Base-by-base conservation (phyloP, 2,329 filamentous ascomycete genomes). In the Aaosphaeria pasadenensis region DNA sequence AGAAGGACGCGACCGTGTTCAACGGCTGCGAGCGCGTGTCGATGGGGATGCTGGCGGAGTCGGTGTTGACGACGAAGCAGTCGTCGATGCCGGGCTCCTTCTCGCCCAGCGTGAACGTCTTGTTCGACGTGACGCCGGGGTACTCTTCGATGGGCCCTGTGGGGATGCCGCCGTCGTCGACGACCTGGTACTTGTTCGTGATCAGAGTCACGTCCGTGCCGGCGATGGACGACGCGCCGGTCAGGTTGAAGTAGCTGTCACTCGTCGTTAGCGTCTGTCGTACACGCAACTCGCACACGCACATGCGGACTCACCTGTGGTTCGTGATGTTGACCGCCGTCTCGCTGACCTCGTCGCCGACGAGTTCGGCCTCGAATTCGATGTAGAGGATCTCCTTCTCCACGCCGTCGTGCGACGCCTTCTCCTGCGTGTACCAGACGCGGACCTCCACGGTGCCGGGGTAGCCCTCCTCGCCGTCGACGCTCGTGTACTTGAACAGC, bases 241-340 rank as follows among this genome's bases (percentile, higher is more conserved):
- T 77, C 44, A 95, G 81, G 59, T 87, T 89, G 71, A 91, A 87
- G 61, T 85, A 85, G 62, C 82, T 84, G 49, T 7, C 11, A n/a
- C 17, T 9, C n/a, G 33, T 36, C 33, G 33, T n/a, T n/a, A 9
- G 7, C 7, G 33, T 36, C 2, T 2, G n/a, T n/a, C 33, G n/a
- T 36, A 9, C 33, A 9, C n/a, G 7, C 33, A 36, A 9, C n/a
- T n/a, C 7, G n/a, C 33, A n/a, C 3, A 36, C n/a, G 9, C 33
- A 9, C 33, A 9, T 3, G 33, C 33, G 7, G 7, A 68, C 76
- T 58, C 71, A 90, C 87, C 89, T 95, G 76, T 99, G 92, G 75
- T 97, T 99, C 43, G 94, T 97, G 74, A 97, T 81, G 73, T 91
- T 95, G 68, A 97, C 82, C 39, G 85, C 85, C 0, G 92, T 97